phyloP scores from a whole-genome alignment of 2,329 filamentous ascomycete species.

The Apiospora marii region DNA sequence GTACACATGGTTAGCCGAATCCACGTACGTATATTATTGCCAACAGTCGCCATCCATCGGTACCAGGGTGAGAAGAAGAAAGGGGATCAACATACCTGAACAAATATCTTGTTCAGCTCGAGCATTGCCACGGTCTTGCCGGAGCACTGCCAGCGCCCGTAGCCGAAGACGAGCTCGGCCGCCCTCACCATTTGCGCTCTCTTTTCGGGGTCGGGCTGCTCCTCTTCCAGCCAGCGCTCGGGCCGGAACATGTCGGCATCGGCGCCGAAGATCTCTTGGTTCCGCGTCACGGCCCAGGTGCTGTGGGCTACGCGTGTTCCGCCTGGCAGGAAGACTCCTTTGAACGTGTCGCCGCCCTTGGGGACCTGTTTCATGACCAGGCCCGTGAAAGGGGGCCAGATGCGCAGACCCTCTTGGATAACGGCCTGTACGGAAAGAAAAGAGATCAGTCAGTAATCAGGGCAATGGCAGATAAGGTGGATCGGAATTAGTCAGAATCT shows the following conservation, averaged over 20 bases:
- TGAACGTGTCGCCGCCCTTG: constrained; percentile 19
- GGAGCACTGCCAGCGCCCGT: constrained; percentile 22
- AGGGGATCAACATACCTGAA: neutral
- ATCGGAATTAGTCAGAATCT: neutral
- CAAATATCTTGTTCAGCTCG: constrained; percentile 22
- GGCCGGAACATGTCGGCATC: constrained; percentile 21
- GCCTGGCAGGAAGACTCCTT: constrained; percentile 15
- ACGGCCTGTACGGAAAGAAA: constrained; percentile 2
- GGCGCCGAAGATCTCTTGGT: neutral
- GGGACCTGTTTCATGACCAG: constrained; percentile 20
- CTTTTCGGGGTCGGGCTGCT: neutral
- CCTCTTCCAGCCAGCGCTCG: constrained; percentile 11
- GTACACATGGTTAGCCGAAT: neutral
- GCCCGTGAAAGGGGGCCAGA: constrained; percentile 14
- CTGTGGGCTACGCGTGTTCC: constrained; percentile 18
- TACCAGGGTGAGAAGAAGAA: neutral
- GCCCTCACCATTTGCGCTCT: neutral
- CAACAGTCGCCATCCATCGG: too few species aligned
- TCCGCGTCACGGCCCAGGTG: constrained; percentile 14
- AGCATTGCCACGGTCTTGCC: constrained; percentile 20
- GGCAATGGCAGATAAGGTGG: neutral
- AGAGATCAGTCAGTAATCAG: neutral
- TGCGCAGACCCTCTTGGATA: constrained; percentile 19
- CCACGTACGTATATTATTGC: neutral
- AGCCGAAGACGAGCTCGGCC: constrained; percentile 20